Conservation (phyloP, 208 protist genomes). For the Acanthamoeba lenticulata region DNA sequence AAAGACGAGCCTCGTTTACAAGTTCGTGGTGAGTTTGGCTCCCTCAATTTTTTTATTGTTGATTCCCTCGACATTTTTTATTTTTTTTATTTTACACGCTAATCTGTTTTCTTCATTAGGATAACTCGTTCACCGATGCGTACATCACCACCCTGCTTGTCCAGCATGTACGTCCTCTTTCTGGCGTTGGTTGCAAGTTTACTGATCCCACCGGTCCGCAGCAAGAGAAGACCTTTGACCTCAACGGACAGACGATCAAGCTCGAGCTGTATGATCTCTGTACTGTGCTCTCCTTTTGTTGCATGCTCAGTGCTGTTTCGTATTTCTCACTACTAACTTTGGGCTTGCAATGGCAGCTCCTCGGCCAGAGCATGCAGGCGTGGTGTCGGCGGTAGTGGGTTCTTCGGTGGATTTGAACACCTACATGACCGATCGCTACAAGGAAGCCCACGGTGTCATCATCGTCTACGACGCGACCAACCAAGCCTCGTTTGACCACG, state of each 20-base stretch:
- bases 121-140: background rate
- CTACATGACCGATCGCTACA: background rate
- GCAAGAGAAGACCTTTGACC: background rate
- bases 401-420: background rate
- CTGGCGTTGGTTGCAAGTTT: too few species aligned
- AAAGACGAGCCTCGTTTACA: background rate
- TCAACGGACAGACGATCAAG: background rate
- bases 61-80: background rate
- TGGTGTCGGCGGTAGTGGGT: background rate
- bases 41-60: background rate
- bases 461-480: background rate
- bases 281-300: background rate
- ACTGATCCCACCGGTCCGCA: background rate
- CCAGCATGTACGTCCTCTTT: background rate
- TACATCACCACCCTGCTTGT: background rate
- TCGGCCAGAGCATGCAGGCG: background rate
- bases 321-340: too few species aligned
- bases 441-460: background rate
- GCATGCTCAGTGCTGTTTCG: background rate
- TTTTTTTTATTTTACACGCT: background rate
- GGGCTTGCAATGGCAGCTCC: too few species aligned
- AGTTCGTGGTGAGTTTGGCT: background rate
- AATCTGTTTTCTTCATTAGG: background rate
- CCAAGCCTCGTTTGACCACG: background rate
- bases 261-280: background rate